Evolutionary conservation across 2,329 filamentous ascomycete species (phyloP).

Genomic region (Lasiodiplodia sp.): DNA sequence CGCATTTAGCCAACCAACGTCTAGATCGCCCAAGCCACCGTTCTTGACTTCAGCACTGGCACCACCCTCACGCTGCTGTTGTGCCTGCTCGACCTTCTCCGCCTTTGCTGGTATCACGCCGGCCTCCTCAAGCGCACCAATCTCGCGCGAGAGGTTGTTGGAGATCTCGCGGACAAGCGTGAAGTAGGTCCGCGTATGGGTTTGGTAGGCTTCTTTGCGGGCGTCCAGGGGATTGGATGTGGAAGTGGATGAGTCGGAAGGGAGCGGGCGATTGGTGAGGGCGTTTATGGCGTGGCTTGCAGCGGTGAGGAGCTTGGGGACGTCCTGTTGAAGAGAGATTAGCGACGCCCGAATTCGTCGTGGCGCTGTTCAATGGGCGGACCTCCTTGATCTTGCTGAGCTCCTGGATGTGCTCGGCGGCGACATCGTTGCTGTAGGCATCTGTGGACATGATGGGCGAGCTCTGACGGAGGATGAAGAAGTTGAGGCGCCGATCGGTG

Average conservation of each 20-base stretch:
- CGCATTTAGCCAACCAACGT: conserved; percentile 90
- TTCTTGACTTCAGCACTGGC: conserved; percentile 45
- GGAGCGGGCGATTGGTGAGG: conserved; percentile 51
- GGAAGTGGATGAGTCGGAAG: conserved; percentile 35
- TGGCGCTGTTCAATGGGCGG: not conserved
- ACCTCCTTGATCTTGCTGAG: conserved; percentile 30
- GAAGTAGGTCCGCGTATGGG: conserved; percentile 17
- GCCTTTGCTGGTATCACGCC: conserved; percentile 68
- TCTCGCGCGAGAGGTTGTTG: conserved; percentile 50
- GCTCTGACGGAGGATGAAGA: not conserved
- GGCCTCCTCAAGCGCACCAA: conserved; percentile 82
- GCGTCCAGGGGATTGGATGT: conserved; percentile 42
- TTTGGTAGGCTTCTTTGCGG: conserved; percentile 28
- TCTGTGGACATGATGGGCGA: not conserved
- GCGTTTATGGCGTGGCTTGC: conserved; percentile 68
- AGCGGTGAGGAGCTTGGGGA: conserved; percentile 62
- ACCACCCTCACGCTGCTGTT: conserved; percentile 19
- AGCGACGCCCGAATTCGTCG: conserved; percentile 1
- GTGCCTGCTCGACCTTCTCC: conserved; percentile 31
- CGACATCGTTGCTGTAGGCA: conserved; percentile 10
- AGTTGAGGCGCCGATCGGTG: conserved; percentile 14
- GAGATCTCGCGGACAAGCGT: conserved; percentile 9
- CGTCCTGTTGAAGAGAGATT: conserved; percentile 49
- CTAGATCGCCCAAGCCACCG: conserved; percentile 64
- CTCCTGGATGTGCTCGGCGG: conserved; percentile 28